These are phyloP conservation scores for Talaromyces nanjingensis DNA, from an alignment of 495 filamentous ascomycete genomes.

Conservation along the genomic window DNA sequence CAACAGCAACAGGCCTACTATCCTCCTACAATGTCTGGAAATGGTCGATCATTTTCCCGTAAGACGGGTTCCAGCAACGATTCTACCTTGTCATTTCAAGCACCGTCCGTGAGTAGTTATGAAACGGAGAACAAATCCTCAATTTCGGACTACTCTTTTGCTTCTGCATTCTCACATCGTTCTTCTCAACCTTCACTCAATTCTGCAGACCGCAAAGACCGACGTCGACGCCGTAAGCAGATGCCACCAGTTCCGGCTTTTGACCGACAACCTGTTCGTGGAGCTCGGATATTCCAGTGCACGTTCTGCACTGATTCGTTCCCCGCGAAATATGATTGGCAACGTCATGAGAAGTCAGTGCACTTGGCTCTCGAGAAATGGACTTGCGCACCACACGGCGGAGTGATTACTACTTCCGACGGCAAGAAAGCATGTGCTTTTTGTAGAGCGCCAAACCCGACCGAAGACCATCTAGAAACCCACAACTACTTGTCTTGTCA, in stretches of 20 bases:
- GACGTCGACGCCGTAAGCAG: constrained; percentile 60
- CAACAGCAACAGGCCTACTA: constrained; percentile 13
- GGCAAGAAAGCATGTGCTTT: constrained; percentile 57
- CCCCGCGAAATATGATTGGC: constrained; percentile 87
- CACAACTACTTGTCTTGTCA: constrained; percentile 72
- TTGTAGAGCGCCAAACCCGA: constrained; percentile 60
- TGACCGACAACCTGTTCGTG: constrained; percentile 33
- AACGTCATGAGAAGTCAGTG: constrained; percentile 81
- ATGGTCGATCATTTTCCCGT: constrained; percentile 41
- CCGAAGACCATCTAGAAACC: constrained; percentile 61
- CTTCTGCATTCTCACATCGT: constrained; percentile 64
- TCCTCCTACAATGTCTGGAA: constrained; percentile 18
- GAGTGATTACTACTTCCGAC: constrained; percentile 31
- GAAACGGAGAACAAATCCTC: constrained; percentile 61
- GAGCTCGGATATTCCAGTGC: constrained; percentile 62
- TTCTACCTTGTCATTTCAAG: constrained; percentile 61
- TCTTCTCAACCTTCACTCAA: constrained; percentile 58
- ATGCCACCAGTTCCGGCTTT: constrained; percentile 38
- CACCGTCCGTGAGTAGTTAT: constrained; percentile 64
- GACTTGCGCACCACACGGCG: constrained; percentile 64
- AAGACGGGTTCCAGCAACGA: constrained; percentile 54
- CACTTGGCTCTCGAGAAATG: constrained; percentile 80
- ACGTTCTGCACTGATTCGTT: constrained; percentile 91
- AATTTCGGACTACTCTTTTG: constrained; percentile 55
- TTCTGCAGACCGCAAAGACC: constrained; percentile 61